Base-by-base conservation (phyloP, 2,329 filamentous ascomycete genomes). In the Truncatella angustata region DNA sequence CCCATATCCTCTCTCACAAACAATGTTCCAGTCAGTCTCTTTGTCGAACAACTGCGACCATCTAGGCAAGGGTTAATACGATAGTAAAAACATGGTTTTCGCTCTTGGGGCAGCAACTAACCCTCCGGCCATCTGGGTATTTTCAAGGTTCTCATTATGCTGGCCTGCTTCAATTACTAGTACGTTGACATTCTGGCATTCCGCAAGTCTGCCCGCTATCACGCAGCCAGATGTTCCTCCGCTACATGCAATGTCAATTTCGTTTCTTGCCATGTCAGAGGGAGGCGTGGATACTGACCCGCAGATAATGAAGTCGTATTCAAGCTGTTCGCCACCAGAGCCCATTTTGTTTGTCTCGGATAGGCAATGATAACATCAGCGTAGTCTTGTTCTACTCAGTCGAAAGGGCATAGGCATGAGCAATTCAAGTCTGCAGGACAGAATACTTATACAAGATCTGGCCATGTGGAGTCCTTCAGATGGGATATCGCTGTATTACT, bases 91-190 rank as follows among this genome's bases (percentile, higher is more conserved):
- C n/a, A n/a, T n/a, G n/a, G n/a, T n/a, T n/a, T 40, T 40, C 37
- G 24, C 18, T 21, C 12, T 40, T 11, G n/a, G 11, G 3, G 7
- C 10, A 18, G 2, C 35, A 47, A 58, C 66, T 60, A 62, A 75
- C 66, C 74, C 77, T 51, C 77, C 77, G 4, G 70, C 69, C 77
- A 80, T 80, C 49, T 78, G 69, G 3, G 75, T 72, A 49, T 76
- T 78, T 40, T 78, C 76, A 0, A 79, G 63, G 32, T 77, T 58
- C 52, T 69, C 64, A 52, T 70, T 73, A 52, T 73, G 67, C 18
- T 66, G 59, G 6, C 70, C 70, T n/a, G 70, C 70, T 51, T 72
- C 70, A 23, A 72, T 63, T 10, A 72, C 58, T 1, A 71, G 62
- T 7, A 72, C 61, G 34, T 54, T 64, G 12, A 57, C 53, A 10